Evolutionary conservation across 1,284 basidiomycete species (phyloP), one percentile per base, ranked within the genome.

Genomic region (Flammula alnicola): DNA sequence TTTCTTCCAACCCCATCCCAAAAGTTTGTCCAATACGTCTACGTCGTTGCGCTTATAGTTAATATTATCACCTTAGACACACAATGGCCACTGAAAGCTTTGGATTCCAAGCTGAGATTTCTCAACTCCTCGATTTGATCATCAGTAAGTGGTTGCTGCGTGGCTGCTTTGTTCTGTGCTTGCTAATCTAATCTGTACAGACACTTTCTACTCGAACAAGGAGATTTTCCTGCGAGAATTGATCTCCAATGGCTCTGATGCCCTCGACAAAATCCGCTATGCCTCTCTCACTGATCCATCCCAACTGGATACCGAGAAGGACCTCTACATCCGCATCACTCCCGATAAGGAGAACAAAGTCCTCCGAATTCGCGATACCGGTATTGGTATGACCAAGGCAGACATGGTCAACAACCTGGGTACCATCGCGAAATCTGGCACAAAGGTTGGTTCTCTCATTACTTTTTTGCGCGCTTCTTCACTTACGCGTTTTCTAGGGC

Each of bases 311-410:
- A 69, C 84, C 20, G 88, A 84, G 70, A 95, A 92, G 81, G 93
- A 95, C 19, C 89, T 97, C 55, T 90, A 76, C 81, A 95, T 98
- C 71, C 88, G 91, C 53, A 93, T 98, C 79, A 84, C 78, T 58
- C 94, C 94, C 58, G 89, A 98, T 84, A 95, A 95, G 81, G 95
- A 97, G 78, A 91, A 92, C 81, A 97, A 96, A 72, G 74, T 88
- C 54, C 86, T 99, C 54, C 79, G 83, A 70, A 88, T 99, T 73
- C 92, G 94, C 56, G 96, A 99, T 74, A 92, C 94, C 54, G 97
- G 97, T 88, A 81, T 99, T 61, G 96, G 97, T 73, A 97, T 97
- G 94, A 98, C 94, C 80, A 98, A 98, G 83, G 93, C 94, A 55
- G 93, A 95, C 75, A 81, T 95, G 67, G 94, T 97, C 73, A 98